Conservation (phyloP, 768 basidiomycete species). For the Tulasnella sp. region DNA sequence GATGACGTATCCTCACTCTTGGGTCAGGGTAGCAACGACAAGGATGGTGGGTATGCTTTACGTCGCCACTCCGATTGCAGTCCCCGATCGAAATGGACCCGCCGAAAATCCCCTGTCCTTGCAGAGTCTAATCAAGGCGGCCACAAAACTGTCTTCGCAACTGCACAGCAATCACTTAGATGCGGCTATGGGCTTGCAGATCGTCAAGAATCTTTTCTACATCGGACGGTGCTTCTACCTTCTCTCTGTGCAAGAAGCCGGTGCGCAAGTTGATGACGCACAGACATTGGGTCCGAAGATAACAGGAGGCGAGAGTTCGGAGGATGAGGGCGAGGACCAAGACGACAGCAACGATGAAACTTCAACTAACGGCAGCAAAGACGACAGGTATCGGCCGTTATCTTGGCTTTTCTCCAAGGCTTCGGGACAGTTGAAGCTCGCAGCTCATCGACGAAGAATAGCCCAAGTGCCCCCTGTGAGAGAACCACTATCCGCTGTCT, state of each 20-base stretch:
- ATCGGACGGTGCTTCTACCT: slow-evolving; percentile 75
- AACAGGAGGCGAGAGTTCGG: slow-evolving; percentile 5
- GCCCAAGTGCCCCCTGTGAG: slow-evolving; percentile 39
- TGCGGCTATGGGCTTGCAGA: slow-evolving; percentile 60
- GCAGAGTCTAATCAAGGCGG: slow-evolving; percentile 52
- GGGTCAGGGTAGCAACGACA: slow-evolving; percentile 79
- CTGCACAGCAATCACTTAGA: slow-evolving; percentile 75
- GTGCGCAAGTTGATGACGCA: slow-evolving; percentile 21
- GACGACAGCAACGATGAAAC: slow-evolving; percentile 25
- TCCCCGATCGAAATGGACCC: slow-evolving; percentile 28
- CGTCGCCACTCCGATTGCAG: slow-evolving; percentile 37
- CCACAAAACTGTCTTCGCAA: slow-evolving; percentile 62
- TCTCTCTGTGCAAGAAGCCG: slow-evolving; percentile 18
- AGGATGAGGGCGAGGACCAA: slow-evolving; percentile 22
- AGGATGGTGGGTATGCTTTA: slow-evolving; percentile 67
- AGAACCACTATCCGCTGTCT: slow-evolving; percentile 4
- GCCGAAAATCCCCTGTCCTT: slow-evolving; percentile 41
- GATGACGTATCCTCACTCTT: slow-evolving; percentile 83
- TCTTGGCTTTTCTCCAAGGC: slow-evolving; percentile 93
- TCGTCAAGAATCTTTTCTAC: slow-evolving; percentile 89
- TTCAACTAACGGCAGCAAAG: slow-evolving; percentile 23
- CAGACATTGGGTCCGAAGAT: slow-evolving; percentile 12
- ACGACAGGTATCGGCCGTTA: slow-evolving; percentile 42
- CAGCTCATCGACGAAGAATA: slow-evolving; percentile 59
- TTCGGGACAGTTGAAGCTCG: slow-evolving; percentile 74